Base-by-base conservation (phyloP, 176 grass and related monocot species). In the Carex parvula region DNA sequence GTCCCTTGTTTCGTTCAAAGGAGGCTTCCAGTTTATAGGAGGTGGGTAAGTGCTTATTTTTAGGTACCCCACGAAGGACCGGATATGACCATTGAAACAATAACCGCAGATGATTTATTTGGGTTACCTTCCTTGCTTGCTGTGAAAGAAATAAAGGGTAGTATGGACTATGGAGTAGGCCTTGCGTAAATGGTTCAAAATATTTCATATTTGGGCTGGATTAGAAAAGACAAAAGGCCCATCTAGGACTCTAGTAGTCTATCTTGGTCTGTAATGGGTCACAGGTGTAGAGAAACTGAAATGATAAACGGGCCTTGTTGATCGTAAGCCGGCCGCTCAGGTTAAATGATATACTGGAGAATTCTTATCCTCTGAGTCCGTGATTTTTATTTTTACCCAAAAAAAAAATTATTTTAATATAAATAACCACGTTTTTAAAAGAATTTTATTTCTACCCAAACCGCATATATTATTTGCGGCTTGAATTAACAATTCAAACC, bases 81-180 rank as follows among this genome's bases (percentile, higher is more conserved):
- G 71, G 44, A 75, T 15, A 14, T 16, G 1, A 3, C 44, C n/a
- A 26, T 75, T 75, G 44, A 26, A 0, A 21, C 33, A 4, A 24
- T 0, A 55, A 56, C 73, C 0, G 80, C 39, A 83, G 80, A 55
- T 13, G 22, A 68, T 81, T 13, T 33, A 7, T 67, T 55, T 6
- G 6, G 6, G 32, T 48, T 81, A 0, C 5, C 13, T 83, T 83
- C 62, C 80, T 83, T 83, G 42, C 81, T 83, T 83, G 81, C 68
- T 64, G 60, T 55, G 62, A 83, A 83, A 83, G 80, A 83, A 65
- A 66, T 7, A 50, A n/a, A 24, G 20, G 79, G 22, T 54, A 55
- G 5, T 11, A 78, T 6, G 18, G 13, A 55, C 1, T 11, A 78
- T 6, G 18, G 4, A 58, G 32, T 30, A n/a, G 57, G 54, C 54